Percentiles rank a stretch among this genome's conserved stretches.
These are phyloP conservation scores for Halophytophthora batemanensis DNA, from an alignment of 352 stramenopile species.

Conservation along the genomic window DNA sequence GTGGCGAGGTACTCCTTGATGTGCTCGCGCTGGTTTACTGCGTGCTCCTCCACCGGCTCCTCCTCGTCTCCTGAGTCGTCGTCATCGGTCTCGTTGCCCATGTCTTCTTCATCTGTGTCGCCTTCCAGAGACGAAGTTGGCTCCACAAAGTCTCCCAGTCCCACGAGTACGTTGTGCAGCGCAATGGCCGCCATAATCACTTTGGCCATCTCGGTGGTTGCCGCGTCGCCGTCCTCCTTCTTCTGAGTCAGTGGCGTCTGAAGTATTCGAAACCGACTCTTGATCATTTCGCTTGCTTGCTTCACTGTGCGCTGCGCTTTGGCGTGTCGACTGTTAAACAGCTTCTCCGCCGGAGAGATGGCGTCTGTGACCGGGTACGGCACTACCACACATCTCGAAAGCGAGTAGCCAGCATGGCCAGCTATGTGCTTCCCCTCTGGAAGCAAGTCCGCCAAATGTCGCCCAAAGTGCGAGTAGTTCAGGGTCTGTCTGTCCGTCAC, in stretches of 20 bases:
- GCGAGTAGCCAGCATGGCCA: conserved; percentile 12
- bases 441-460: conserved; percentile 10
- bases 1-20: conserved; percentile 19
- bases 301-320: conserved; percentile 16
- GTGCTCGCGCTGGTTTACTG: conserved; percentile 5
- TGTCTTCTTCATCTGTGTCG: conserved; percentile 23
- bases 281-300: conserved; percentile 17
- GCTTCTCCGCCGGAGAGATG: conserved; percentile 5
- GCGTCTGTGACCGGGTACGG: conserved; percentile 11
- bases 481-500: conserved; percentile 17
- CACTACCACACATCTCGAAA: conserved; percentile 17
- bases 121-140: conserved; percentile 12
- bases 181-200: conserved; percentile 18
- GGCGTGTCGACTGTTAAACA: conserved; percentile 16
- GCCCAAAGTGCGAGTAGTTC: conserved; percentile 15
- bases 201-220: conserved; percentile 21
- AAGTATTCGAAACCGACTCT: conserved; percentile 20
- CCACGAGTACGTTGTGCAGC: conserved; percentile 18
- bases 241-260: conserved; percentile 15
- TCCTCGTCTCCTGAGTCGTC: conserved; percentile 16
- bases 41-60: conserved; percentile 12
- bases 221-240: conserved; percentile 17
- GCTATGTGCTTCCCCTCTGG: conserved; percentile 19
- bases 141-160: conserved; percentile 15
- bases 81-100: conserved; percentile 8